A percentile compares a stretch with the other conserved stretches of the same genome.
Evolutionary conservation across 2,329 filamentous ascomycete genomes (phyloP).

Genomic region (Cordyceps javanica): DNA sequence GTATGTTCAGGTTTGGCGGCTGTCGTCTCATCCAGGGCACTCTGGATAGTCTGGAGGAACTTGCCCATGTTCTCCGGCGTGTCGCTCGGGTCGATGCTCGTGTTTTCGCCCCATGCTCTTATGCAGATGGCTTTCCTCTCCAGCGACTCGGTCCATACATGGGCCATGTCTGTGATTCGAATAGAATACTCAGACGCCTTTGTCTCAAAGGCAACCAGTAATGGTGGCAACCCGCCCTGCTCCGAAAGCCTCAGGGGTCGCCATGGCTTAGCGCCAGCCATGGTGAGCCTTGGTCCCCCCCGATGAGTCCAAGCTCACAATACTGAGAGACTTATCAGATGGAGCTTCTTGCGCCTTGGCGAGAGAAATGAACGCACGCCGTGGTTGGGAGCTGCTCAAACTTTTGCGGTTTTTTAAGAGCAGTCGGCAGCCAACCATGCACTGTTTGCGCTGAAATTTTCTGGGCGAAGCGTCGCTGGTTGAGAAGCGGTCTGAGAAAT

Average conservation of each 20-base stretch:
- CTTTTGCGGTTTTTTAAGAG: background rate
- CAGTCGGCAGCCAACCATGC: background rate
- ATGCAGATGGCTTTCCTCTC: constrained; percentile 55
- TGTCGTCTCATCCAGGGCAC: constrained; percentile 42
- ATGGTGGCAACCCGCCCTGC: constrained; percentile 44
- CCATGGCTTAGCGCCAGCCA: constrained; percentile 36
- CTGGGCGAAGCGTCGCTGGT: background rate
- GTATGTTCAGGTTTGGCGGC: constrained; percentile 37
- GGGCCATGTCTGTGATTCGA: constrained; percentile 63
- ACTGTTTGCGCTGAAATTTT: no score
- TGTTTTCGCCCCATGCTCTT: constrained; percentile 56
- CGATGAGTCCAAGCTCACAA: background rate
- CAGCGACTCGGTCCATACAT: constrained; percentile 65
- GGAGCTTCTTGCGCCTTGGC: no score
- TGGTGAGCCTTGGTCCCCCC: constrained; percentile 14
- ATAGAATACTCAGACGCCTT: constrained; percentile 53
- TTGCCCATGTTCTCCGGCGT: constrained; percentile 60
- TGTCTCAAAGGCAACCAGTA: constrained; percentile 58
- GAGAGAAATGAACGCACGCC: no score
- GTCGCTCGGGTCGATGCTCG: constrained; percentile 67
- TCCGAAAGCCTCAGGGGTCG: constrained; percentile 37
- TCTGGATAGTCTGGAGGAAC: constrained; percentile 57
- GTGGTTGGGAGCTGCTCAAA: background rate
- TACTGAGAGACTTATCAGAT: no score
- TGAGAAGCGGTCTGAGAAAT: background rate